These are phyloP conservation scores for Paraglomus occultum DNA, from an alignment of 192 early-diverging fungal genomes.

Conservation along the genomic window DNA sequence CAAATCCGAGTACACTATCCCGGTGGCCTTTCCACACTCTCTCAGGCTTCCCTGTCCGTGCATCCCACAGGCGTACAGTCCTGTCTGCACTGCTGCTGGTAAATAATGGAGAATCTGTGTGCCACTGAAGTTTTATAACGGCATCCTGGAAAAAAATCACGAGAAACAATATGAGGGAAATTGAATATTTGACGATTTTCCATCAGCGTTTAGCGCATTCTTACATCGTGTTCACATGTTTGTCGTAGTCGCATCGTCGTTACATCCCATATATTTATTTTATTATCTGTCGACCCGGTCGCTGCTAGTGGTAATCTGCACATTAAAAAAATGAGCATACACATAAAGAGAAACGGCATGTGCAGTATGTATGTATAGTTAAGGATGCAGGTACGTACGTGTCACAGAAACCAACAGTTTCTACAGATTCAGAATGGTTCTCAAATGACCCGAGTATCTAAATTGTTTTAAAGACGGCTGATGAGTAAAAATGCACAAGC, in stretches of 20 bases:
- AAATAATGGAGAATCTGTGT: slow-evolving; percentile 64
- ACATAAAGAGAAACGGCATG: neutral
- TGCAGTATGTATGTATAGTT: neutral
- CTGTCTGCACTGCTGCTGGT: slow-evolving; percentile 77
- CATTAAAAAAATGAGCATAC: neutral
- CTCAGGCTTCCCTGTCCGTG: slow-evolving; percentile 77
- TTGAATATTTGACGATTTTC: neutral
- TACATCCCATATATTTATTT: slow-evolving; percentile 91
- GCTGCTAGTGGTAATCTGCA: slow-evolving; percentile 68
- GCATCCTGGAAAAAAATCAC: slow-evolving; percentile 56
- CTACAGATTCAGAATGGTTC: slow-evolving; percentile 81
- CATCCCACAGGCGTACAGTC: slow-evolving; percentile 88
- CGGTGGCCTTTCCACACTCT: slow-evolving; percentile 81
- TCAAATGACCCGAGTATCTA: slow-evolving; percentile 80
- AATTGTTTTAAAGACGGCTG: neutral
- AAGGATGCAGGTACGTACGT: slow-evolving; percentile 31
- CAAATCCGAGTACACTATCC: slow-evolving; percentile 83
- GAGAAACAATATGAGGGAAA: neutral
- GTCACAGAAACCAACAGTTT: slow-evolving; percentile 81
- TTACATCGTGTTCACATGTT: slow-evolving; percentile 73
- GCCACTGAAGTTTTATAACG: slow-evolving; percentile 77
- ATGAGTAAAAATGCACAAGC: neutral
- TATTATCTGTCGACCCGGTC: slow-evolving; percentile 86
- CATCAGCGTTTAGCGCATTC: slow-evolving; percentile 7
- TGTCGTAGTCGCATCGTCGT: slow-evolving; percentile 77